These are phyloP conservation scores for Sugiyamaella lignohabitans DNA, from an alignment of 805 yeast genomes.

Conservation along the genomic window DNA sequence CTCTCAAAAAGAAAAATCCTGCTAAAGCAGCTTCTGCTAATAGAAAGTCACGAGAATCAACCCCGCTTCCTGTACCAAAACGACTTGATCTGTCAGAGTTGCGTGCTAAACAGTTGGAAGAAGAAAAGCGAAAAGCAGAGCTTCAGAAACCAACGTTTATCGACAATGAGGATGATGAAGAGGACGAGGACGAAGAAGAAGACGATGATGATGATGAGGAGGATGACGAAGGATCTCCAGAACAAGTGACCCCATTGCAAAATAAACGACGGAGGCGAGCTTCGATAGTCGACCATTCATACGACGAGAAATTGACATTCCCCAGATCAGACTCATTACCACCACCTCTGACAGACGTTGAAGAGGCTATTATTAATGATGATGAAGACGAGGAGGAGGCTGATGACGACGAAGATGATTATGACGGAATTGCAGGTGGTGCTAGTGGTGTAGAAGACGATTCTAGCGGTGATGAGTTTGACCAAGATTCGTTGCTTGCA, in stretches of 20 bases:
- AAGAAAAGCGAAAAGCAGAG: not conserved
- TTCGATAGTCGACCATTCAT: slow-evolving; percentile 16
- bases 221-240: slow-evolving; percentile 33
- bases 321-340: slow-evolving; percentile 22
- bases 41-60: slow-evolving; percentile 4
- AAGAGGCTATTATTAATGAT: slow-evolving; percentile 34
- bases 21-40: not conserved
- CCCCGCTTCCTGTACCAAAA: slow-evolving; percentile 18
- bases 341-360: slow-evolving; percentile 40
- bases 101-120: slow-evolving; percentile 6
- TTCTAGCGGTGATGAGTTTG: slow-evolving; percentile 48
- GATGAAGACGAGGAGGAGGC: slow-evolving; percentile 16
- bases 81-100: slow-evolving; percentile 16
- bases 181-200: slow-evolving; percentile 35
- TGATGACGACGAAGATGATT: slow-evolving; percentile 38
- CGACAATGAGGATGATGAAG: slow-evolving; percentile 6
- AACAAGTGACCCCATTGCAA: slow-evolving; percentile 37
- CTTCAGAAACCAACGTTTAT: slow-evolving; percentile 32
- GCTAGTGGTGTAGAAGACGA: slow-evolving; percentile 16
- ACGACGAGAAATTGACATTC: slow-evolving; percentile 31
- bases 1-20: not conserved
- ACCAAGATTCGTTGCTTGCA: slow-evolving; percentile 39
- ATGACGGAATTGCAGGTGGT: slow-evolving; percentile 14
- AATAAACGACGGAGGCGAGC: slow-evolving; percentile 15
- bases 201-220: slow-evolving; percentile 35